phyloP scores from a whole-genome alignment of 2,329 filamentous ascomycete species.

The Colletotrichum caudatum region DNA sequence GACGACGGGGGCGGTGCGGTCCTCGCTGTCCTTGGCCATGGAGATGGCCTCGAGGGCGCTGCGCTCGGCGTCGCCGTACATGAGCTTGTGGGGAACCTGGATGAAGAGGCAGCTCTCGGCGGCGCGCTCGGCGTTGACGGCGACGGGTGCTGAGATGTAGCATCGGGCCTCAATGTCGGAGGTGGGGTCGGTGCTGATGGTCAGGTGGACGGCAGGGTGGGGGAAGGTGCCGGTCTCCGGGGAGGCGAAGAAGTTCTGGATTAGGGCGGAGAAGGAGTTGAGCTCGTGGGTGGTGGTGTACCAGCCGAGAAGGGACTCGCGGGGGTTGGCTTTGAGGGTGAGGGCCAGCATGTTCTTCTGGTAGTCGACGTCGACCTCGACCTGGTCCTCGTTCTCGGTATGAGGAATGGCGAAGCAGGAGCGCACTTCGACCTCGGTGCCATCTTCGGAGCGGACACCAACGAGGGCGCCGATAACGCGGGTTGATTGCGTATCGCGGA shows the following conservation, averaged over 20 bases:
- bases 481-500: constrained; percentile 81
- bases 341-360: constrained; percentile 99
- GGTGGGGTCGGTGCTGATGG: constrained; percentile 89
- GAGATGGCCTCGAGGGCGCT: constrained; percentile 83
- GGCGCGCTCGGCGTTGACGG: constrained; percentile 93
- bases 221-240: constrained; percentile 97
- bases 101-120: constrained; percentile 98
- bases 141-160: constrained; percentile 96
- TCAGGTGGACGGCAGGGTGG: constrained; percentile 97
- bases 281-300: constrained; percentile 97
- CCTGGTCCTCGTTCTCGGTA: constrained; percentile 98
- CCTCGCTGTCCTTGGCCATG: constrained; percentile 82
- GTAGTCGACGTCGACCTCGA: constrained; percentile 99
- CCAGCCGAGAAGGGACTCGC: constrained; percentile 96
- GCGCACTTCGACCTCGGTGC: constrained; percentile 94
- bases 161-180: constrained; percentile 90
- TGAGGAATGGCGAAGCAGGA: constrained; percentile 98
- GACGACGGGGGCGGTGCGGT: constrained; percentile 77
- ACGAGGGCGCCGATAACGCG: constrained; percentile 97
- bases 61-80: constrained; percentile 81
- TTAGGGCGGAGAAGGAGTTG: constrained; percentile 98
- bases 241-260: constrained; percentile 99
- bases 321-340: constrained; percentile 92
- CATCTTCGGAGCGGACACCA: constrained; percentile 94
- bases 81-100: constrained; percentile 93